Percentiles rank a stretch among this genome's conserved stretches.
Conservation (phyloP, 345 rosid species). For the Ceriops tagal region DNA sequence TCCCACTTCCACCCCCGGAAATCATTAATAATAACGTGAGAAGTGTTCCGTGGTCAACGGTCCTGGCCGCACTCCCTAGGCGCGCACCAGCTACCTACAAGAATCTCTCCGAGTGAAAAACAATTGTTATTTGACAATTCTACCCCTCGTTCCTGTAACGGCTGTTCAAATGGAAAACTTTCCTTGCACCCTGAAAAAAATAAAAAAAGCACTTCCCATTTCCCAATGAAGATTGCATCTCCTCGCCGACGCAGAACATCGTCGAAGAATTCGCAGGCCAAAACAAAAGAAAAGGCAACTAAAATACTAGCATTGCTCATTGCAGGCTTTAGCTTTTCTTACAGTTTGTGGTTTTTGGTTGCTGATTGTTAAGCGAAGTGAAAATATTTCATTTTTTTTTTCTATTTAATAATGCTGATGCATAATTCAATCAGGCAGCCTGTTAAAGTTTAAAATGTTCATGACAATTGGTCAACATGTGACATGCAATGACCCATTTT, state of each 20-base stretch:
- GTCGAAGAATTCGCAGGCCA: neutral
- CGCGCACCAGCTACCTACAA: constrained; percentile 6
- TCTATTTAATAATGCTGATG: too few species aligned
- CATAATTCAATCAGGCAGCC: too few species aligned
- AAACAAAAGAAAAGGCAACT: neutral
- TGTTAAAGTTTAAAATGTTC: too few species aligned
- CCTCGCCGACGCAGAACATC: neutral
- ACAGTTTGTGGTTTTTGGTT: too few species aligned
- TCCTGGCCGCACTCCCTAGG: constrained; percentile 3
- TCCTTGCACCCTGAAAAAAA: too few species aligned
- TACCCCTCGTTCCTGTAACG: constrained; percentile 13
- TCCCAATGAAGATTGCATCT: neutral
- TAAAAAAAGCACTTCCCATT: neutral
- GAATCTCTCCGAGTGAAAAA: too few species aligned
- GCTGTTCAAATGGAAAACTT: neutral
- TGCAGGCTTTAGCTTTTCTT: too few species aligned
- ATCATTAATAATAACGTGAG: constrained; percentile 2
- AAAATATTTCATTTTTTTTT: too few species aligned
- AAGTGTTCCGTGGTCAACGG: constrained; percentile 23
- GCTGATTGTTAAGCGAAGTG: too few species aligned
- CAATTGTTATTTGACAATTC: neutral
- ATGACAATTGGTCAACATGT: too few species aligned
- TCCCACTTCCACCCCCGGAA: neutral
- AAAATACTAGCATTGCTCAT: neutral
- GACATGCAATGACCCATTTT: too few species aligned